These are phyloP conservation scores for Oryza meridionalis DNA, from an alignment of 176 grass and related monocot species.

Conservation along the genomic window DNA sequence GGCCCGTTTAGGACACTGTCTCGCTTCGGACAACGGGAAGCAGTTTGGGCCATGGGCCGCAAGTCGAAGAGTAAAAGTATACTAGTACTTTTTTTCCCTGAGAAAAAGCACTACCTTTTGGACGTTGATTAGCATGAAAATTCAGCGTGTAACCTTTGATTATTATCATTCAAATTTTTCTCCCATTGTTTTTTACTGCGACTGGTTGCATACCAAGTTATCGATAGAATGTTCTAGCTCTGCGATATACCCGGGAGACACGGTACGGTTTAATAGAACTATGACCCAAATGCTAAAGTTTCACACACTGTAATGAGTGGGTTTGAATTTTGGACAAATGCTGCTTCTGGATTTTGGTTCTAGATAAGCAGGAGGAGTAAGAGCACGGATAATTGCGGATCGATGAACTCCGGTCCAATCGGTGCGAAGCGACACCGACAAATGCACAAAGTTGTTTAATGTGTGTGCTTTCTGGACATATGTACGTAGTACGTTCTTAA, in stretches of 20 bases:
- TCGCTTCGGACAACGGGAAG: neutral
- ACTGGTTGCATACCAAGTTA: neutral
- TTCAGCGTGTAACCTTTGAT: neutral
- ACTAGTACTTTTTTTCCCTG: neutral
- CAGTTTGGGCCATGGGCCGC: neutral
- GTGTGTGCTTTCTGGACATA: neutral
- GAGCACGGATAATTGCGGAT: neutral
- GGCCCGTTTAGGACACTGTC: neutral
- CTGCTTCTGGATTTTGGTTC: constrained; percentile 18
- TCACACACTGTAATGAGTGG: neutral
- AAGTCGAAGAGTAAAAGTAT: neutral
- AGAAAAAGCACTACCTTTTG: neutral
- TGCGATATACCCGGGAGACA: neutral
- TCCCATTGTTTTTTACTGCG: neutral
- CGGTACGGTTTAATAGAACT: neutral
- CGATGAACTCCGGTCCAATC: neutral
- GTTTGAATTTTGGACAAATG: neutral
- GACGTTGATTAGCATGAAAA: neutral
- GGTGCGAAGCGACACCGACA: neutral
- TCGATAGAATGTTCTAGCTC: neutral
- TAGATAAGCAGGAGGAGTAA: neutral
- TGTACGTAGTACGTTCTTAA: neutral
- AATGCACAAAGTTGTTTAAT: neutral
- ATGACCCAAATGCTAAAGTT: neutral
- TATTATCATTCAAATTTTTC: neutral